Evolutionary conservation across 2,329 filamentous ascomycete species (phyloP), one percentile per base, ranked within the genome.

Genomic region (Bimuria novae-zelandiae): DNA sequence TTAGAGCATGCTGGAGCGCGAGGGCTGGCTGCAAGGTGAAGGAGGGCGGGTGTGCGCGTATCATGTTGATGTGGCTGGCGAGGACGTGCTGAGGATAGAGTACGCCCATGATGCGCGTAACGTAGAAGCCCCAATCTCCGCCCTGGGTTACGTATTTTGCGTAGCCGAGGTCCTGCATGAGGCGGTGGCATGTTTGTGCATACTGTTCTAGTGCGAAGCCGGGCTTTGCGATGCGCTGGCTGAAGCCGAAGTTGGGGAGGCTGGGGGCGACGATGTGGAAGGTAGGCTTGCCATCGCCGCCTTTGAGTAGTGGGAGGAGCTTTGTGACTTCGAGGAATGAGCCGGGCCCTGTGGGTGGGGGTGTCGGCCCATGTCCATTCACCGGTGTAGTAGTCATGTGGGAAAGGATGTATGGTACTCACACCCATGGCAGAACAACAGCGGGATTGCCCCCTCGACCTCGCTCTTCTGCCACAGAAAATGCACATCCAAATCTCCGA

Each of bases 81-180:
- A 81, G 77, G 61, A 82, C 81, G 54, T 81, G 71, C 2, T 80
- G 56, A 0, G 85, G 84, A 60, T 87, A 89, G 1, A 82, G 68
- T 5, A 81, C 68, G 0, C 82, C 83, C 51, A 92, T 81, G 8
- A 79, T 72, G 3, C 88, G 81, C 10, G 85, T 86, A 60, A 91
- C 82, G 61, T 80, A 79, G 65, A 80, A 84, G 16, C 88, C 89
- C 87, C 86, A 90, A 64, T 90, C 88, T 23, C 88, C 88, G 57
- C 85, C 86, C 71, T 89, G 76, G 6, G 77, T 75, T 1, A 75
- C 62, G 44, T 73, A 89, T 72, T 84, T 75, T 2, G 78, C 59
- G 65, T 89, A 91, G 0, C 87, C 87, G 2, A 91, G 78, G 11
- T 80, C 79, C 6, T 82, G 72, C 88, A 92, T 92, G 7, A 91